Percentiles rank a stretch among this genome's conserved stretches.
phyloP scores from a whole-genome alignment of 768 basidiomycete species.

The Chalciporus pseudorubinellus region DNA sequence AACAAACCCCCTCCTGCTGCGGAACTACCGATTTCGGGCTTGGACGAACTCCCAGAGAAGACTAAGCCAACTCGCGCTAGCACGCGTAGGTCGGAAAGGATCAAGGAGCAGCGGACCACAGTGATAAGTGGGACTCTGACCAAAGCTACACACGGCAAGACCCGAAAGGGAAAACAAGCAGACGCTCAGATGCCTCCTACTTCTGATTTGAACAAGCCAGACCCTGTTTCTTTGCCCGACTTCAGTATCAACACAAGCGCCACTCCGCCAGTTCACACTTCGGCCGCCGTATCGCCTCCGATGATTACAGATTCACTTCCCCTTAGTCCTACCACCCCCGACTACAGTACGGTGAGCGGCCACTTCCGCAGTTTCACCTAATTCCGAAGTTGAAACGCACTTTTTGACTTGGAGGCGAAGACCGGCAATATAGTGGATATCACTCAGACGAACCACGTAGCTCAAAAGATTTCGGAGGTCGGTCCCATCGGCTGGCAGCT shows the following conservation, averaged over 20 bases:
- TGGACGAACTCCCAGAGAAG: slow-evolving; percentile 32
- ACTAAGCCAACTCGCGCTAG: slow-evolving; percentile 1
- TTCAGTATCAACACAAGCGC: not conserved
- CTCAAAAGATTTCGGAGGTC: slow-evolving; percentile 13
- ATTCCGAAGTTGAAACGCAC: not conserved
- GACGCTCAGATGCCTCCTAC: not conserved
- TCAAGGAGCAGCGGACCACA: slow-evolving; percentile 12
- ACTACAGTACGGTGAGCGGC: not conserved
- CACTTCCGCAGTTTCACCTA: not conserved
- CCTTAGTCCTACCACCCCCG: not conserved
- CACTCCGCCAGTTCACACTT: not conserved
- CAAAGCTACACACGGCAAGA: slow-evolving; percentile 29
- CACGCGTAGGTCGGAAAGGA: slow-evolving; percentile 17
- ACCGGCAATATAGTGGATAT: not conserved
- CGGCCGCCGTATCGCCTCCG: not conserved
- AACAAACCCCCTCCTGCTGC: slow-evolving; percentile 32
- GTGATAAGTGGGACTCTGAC: slow-evolving; percentile 8
- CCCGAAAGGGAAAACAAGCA: slow-evolving; percentile 5
- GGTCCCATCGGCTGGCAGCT: not conserved
- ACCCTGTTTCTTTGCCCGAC: not conserved
- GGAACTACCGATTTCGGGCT: slow-evolving; percentile 21
- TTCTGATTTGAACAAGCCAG: not conserved
- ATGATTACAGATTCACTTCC: not conserved
- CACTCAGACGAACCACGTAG: not conserved
- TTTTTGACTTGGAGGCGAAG: slow-evolving; percentile 3